Evolutionary conservation across 2,329 filamentous ascomycete species (phyloP), one percentile per base, ranked within the genome.

Genomic region (Escovopsis sp.): DNA sequence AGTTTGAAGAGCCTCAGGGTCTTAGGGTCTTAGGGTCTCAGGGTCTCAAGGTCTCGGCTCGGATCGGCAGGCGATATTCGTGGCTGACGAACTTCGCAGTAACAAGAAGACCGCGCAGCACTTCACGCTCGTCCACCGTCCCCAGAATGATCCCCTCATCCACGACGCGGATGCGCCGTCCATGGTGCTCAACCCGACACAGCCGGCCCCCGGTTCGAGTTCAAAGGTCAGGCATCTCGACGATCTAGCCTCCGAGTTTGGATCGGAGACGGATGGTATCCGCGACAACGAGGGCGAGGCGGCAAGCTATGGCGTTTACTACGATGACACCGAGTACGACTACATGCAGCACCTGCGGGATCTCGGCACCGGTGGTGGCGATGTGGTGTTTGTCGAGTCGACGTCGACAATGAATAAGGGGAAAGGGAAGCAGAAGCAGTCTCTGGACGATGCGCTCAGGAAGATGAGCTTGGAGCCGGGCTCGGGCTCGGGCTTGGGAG

Each of bases 341-440:
- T 98, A 98, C 66, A 98, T 98, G 91, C 91, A 98, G 63, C 91
- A 98, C 63, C 69, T 98, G 72, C 82, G 87, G 43, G 91, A 96
- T 53, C 67, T 98, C n/a, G 80, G 80, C 44, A 62, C 68, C 3
- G 76, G 76, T 23, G 47, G 47, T 4, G 84, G 84, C 28, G 81
- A 87, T 43, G 77, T 82, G 28, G 79, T 88, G 39, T 96, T 94
- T 57, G 73, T 98, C 34, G 87, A 95, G 52, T 72, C 75, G n/a
- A 72, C 75, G 41, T 62, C 68, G 11, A 59, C 69, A n/a, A 72
- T 72, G 43, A 75, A 73, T 50, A 84, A 85, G 60, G 69, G 65
- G 23, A 88, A 32, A 11, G 77, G 70, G 4, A 83, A 85, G 56
- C 73, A 80, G 57, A 94, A 86, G 65, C 69, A 79, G 60, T 77